phyloP scores from a whole-genome alignment of 345 rosid genomes.

The Salix koriyanagi region DNA sequence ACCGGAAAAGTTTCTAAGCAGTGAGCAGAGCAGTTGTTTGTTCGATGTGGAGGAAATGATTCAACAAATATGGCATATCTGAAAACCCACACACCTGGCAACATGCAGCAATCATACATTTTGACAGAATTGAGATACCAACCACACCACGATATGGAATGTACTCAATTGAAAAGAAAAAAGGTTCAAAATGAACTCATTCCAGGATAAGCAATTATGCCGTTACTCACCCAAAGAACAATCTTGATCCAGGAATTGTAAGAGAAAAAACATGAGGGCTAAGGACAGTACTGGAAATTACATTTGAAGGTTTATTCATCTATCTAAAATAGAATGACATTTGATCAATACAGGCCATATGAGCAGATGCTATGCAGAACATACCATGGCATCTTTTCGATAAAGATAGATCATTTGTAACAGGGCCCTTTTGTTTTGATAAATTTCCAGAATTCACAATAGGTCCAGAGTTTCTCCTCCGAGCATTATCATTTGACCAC shows the following conservation, averaged over 20 bases:
- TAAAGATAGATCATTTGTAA: slow-evolving; percentile 44
- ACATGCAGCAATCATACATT: neutral
- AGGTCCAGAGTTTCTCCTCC: slow-evolving; percentile 49
- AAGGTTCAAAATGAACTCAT: neutral
- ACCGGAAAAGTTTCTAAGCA: too few relatives aligned
- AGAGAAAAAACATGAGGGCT: too few relatives aligned
- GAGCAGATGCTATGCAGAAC: slow-evolving; percentile 13
- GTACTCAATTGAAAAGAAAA: neutral
- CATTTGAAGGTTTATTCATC: neutral
- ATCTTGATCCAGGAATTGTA: neutral
- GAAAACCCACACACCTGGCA: neutral
- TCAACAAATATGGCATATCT: neutral
- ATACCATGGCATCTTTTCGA: slow-evolving; percentile 47
- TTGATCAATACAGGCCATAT: neutral
- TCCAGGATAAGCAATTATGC: neutral
- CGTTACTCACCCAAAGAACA: neutral
- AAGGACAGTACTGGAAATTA: neutral
- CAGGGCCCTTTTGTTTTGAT: slow-evolving; percentile 46
- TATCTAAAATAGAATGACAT: neutral
- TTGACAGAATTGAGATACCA: neutral
- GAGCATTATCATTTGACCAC: slow-evolving; percentile 41
- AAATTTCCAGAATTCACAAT: slow-evolving; percentile 38
- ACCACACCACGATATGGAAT: neutral
- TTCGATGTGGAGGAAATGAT: neutral
- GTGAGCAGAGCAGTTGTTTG: neutral